Evolutionary conservation across 148 eudicot species (phyloP), one percentile per base, ranked within the genome.

Genomic region (Silene uniflora): DNA sequence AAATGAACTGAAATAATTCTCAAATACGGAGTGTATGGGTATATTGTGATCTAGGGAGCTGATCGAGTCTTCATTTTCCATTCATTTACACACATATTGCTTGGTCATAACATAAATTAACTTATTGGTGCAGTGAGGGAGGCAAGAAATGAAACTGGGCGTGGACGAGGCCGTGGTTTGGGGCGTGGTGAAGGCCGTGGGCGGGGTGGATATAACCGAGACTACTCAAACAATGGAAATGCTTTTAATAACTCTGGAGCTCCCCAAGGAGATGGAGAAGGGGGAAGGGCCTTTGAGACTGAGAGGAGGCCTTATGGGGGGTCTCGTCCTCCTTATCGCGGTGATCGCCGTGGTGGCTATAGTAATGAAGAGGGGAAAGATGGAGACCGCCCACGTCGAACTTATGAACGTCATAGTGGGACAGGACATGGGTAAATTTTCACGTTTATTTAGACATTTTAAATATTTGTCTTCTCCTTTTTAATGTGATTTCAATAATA

Each of bases 391-490:
- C 84, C 84, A 54, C 89, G 92, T 29, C 73, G 94, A 80, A 62
- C 66, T 25, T 88, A 66, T 77, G 97, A 91, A 42, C 92, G 97
- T 25, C 89, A 80, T 52, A 90, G 93, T 83, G 97, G 97, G 32
- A 88, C 92, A 66, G 97, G 92, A 11, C 88, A 80, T 1, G 92
- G 93, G 97, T 91, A 86, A 74, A 24, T 64, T 75, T 72, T 71
- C 3, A 39, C 65, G 21, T 62, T 46, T 71, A 60, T 58, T 7
- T 2, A 25, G 22, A 5, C 22, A 32, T 39, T 39, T 61, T 23
- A 7, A 6, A 39, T 7, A 7, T 19, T 39, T 29, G 2, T 42
- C 67, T 35, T 25, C 65, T 1, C 44, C 10, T 39, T 17, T 16
- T 54, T 12, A 39, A 6, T 6, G 44, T 39, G 7, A 54, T 19